phyloP scores from a whole-genome alignment of 2,329 filamentous ascomycete genomes.

The Bimuria novae-zelandiae region DNA sequence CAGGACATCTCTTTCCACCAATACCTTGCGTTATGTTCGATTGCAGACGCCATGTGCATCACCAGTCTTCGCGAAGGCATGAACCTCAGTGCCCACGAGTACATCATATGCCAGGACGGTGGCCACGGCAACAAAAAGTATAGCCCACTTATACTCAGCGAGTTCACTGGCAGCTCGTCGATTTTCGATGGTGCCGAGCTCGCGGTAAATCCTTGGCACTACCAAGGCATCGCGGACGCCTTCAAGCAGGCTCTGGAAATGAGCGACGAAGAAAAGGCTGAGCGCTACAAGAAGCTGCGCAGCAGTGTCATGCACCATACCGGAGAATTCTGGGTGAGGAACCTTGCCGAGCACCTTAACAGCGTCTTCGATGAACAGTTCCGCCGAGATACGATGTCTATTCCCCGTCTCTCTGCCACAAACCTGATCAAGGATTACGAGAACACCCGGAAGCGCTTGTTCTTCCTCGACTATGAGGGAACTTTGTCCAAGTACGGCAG shows the following conservation, averaged over 20 bases:
- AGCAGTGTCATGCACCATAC: conserved; percentile 78
- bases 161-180: conserved; percentile 90
- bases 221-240: conserved; percentile 82
- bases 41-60: conserved; percentile 91
- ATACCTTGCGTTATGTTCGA: conserved; percentile 87
- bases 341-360: conserved; percentile 72
- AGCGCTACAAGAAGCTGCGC: conserved; percentile 75
- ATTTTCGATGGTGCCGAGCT: conserved; percentile 82
- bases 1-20: conserved; percentile 93
- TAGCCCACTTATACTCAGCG: conserved; percentile 87
- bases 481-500: conserved; percentile 88
- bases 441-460: conserved; percentile 69
- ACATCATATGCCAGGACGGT: conserved; percentile 90
- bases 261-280: conserved; percentile 71
- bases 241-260: conserved; percentile 86
- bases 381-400: conserved; percentile 79
- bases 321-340: conserved; percentile 82
- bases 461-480: conserved; percentile 92
- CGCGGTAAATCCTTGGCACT: conserved; percentile 94
- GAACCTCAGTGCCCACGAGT: conserved; percentile 96
- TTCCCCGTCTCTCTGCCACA: conserved; percentile 78
- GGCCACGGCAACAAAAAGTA: conserved; percentile 72
- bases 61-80: conserved; percentile 95
- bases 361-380: conserved; percentile 83
- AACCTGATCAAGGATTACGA: conserved; percentile 69